Evolutionary conservation across 2,329 filamentous ascomycete species (phyloP).

Genomic region (Pestalotiopsis sp.): DNA sequence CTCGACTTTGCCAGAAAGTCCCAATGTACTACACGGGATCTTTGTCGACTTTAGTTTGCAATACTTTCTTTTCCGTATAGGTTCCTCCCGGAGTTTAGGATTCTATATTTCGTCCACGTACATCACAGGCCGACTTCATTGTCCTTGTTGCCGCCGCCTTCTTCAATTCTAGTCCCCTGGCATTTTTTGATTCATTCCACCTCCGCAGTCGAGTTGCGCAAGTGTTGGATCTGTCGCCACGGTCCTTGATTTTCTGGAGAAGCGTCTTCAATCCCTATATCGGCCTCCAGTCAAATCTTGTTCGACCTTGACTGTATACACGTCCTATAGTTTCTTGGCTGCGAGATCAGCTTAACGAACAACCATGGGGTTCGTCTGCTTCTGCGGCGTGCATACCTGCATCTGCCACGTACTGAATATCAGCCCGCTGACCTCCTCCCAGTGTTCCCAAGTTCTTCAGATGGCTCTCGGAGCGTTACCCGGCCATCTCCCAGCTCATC

Average conservation of each 20-base stretch:
- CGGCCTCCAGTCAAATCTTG: neutral
- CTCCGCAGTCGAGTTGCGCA: slow-evolving; percentile 14
- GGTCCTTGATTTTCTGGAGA: slow-evolving; percentile 4
- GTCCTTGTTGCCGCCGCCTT: slow-evolving; percentile 2
- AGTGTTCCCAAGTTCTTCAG: slow-evolving; percentile 90
- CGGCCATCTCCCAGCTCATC: slow-evolving; percentile 96
- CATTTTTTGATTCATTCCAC: neutral
- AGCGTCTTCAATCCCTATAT: neutral
- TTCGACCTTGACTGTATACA: neutral
- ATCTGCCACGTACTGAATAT: slow-evolving; percentile 3
- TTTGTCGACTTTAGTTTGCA: slow-evolving; percentile 2
- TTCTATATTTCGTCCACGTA: slow-evolving; percentile 6
- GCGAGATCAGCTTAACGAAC: neutral
- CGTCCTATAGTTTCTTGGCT: neutral
- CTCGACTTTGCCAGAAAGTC: slow-evolving; percentile 10
- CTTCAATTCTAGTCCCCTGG: slow-evolving; percentile 5
- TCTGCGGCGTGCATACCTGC: slow-evolving; percentile 3
- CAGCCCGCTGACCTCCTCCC: slow-evolving; percentile 20
- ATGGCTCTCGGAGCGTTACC: slow-evolving; percentile 99
- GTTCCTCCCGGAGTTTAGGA: slow-evolving; percentile 8
- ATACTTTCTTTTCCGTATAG: slow-evolving; percentile 11
- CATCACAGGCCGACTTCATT: neutral
- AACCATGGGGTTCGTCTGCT: slow-evolving; percentile 18
- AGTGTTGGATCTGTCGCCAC: neutral
- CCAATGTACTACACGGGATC: slow-evolving; percentile 4